Base-by-base conservation (phyloP, 352 stramenopile genomes). In the Phytophthora citrophthora region DNA sequence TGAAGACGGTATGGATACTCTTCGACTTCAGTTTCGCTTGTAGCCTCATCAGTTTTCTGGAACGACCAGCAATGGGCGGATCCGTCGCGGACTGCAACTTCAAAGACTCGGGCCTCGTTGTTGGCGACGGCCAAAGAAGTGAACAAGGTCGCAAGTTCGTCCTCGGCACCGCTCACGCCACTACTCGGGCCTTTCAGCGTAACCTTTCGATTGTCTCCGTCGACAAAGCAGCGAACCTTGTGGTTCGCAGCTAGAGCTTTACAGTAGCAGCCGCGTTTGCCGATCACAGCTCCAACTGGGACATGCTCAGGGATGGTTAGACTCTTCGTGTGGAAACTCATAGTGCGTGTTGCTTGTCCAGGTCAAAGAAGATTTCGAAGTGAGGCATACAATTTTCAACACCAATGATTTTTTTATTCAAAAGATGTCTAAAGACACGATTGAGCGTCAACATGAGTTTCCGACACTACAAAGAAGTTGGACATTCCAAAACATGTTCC, bases 251-350 rank as follows among this genome's bases (percentile, higher is more conserved):
- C 56, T 10, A 84, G 36, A 4, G 47, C 54, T 34, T 77, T 81
- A 44, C 71, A 77, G 34, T 70, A 67, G 60, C 69, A 76, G 0
- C 72, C 76, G 3, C 67, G 54, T 38, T 73, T 79, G 18, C 72
- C 76, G 36, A 84, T 84, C 31, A 84, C 70, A 49, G 58, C 70
- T 4, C 76, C 76, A 5, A 81, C 59, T n/a, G 62, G 59, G 5
- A 84, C 60, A 34, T 74, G 49, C 6, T 69, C 41, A 0, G 76
- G 70, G n/a, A 84, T 81, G 0, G 34, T 16, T 26, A 83, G 10
- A 20, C 50, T 10, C 29, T 76, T 79, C 2, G 31, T 45, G 4
- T 41, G 51, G 13, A 36, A 70, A 26, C 44, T 73, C 68, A 73
- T 72, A 8, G 4, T 29, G 26, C 4, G 4, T 29, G 5, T 34